Percentiles rank a stretch among this genome's conserved stretches.
Evolutionary conservation across 148 eudicot genomes (phyloP).

Genomic region (Rhododendron griersonianum): DNA sequence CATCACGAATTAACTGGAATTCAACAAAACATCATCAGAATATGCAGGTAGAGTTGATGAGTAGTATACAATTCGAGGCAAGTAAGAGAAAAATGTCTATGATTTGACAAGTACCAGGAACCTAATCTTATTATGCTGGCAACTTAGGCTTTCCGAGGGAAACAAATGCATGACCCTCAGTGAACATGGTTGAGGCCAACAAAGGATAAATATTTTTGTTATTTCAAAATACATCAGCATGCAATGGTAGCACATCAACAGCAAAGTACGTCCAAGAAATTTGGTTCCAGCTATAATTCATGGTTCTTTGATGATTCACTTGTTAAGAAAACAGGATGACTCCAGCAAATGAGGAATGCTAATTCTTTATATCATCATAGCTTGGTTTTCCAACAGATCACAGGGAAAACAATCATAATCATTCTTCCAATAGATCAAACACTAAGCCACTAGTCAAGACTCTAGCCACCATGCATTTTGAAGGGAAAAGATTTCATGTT

Average conservation of each 20-base stretch:
- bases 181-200: neutral
- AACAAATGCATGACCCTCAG: neutral
- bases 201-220: neutral
- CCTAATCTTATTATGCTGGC: neutral
- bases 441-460: neutral
- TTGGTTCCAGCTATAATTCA: neutral
- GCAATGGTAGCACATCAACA: neutral
- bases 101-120: neutral
- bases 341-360: neutral
- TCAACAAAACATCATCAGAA: neutral
- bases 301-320: neutral
- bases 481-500: neutral
- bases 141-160: neutral
- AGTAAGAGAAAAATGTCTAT: neutral
- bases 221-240: neutral
- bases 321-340: neutral
- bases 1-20: slow-evolving; percentile 84
- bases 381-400: neutral
- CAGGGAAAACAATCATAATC: neutral
- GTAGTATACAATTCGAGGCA: neutral
- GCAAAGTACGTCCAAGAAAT: neutral
- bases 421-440: neutral
- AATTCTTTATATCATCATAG: neutral
- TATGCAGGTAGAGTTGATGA: neutral
- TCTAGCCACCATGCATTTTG: neutral